Percentiles rank a stretch among this genome's conserved stretches.
Conservation (phyloP, 495 filamentous ascomycete species). For the Talaromyces borbonicus region DNA sequence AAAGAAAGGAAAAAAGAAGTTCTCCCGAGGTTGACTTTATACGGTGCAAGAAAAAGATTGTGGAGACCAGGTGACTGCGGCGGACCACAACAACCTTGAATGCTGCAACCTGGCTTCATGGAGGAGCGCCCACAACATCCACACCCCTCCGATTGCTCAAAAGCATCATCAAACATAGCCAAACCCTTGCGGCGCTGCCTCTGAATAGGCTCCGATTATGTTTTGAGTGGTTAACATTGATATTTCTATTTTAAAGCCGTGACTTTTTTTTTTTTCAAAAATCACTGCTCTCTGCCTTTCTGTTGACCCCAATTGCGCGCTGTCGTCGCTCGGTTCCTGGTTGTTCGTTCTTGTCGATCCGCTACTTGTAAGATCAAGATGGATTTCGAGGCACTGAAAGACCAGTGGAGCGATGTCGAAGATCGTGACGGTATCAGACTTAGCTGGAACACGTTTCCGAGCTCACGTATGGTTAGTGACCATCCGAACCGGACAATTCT, state of each 20-base stretch:
- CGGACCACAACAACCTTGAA: constrained; percentile 21
- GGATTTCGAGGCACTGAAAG: constrained; percentile 80
- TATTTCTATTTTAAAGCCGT: neutral
- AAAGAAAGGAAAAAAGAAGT: constrained; percentile 13
- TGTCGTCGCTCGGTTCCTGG: neutral
- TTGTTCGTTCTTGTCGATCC: constrained; percentile 11
- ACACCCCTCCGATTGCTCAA: constrained; percentile 6
- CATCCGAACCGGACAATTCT: neutral
- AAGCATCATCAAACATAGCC: constrained; percentile 2
- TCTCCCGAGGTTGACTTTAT: constrained; percentile 27
- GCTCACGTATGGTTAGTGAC: constrained; percentile 79
- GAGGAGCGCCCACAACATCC: constrained; percentile 6
- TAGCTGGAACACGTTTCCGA: constrained; percentile 99
- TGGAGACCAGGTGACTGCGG: constrained; percentile 24
- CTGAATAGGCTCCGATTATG: constrained; percentile 19
- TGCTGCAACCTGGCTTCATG: constrained; percentile 44
- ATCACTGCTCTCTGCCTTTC: neutral
- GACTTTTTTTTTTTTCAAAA: neutral
- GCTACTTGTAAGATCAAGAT: constrained; percentile 32
- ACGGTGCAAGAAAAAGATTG: neutral
- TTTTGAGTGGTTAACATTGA: constrained; percentile 16
- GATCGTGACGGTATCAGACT: constrained; percentile 94
- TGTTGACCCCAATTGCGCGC: constrained; percentile 7
- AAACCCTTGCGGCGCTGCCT: constrained; percentile 12
- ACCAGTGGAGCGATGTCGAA: constrained; percentile 95